Conservation (phyloP, 2,329 filamentous ascomycete genomes). For the Epicoccum sorghinum region DNA sequence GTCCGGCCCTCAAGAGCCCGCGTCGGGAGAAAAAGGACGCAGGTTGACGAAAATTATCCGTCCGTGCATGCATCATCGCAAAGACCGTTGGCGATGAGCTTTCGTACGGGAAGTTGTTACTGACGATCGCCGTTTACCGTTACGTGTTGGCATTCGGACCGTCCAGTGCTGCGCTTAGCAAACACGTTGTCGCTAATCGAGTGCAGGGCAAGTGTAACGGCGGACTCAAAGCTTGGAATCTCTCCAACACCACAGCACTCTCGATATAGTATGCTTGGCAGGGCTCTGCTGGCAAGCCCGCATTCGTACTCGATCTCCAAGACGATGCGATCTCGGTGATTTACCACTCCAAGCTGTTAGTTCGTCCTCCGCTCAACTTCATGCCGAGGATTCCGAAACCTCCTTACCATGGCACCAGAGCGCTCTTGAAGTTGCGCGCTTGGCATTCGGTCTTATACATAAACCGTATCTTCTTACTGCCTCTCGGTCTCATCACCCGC, state of each 20-base stretch:
- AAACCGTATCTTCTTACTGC: neutral
- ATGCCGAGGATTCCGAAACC: conserved; percentile 11
- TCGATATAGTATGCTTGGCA: conserved; percentile 4
- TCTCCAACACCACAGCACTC: conserved; percentile 1
- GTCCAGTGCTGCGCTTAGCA: neutral
- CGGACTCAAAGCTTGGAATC: neutral
- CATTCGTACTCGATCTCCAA: neutral
- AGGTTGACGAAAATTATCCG: conserved; percentile 11
- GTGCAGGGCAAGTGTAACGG: conserved; percentile 1
- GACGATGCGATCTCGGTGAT: conserved; percentile 5
- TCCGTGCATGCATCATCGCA: conserved; percentile 7
- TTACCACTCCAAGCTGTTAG: conserved; percentile 9
- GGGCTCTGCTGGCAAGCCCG: neutral
- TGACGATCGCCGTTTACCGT: conserved; percentile 8
- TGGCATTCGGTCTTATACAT: conserved; percentile 18
- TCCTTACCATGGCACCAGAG: neutral
- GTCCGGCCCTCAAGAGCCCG: neutral
- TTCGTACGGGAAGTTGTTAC: neutral
- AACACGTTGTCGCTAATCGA: neutral
- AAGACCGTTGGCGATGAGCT: conserved; percentile 1
- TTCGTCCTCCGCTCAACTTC: conserved; percentile 12
- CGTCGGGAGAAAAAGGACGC: neutral
- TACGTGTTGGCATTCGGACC: neutral
- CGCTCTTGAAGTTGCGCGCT: neutral
- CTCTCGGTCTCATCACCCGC: neutral